Evolutionary conservation across 306 rosid species (phyloP).

Genomic region (Trichosanthes truncata): DNA sequence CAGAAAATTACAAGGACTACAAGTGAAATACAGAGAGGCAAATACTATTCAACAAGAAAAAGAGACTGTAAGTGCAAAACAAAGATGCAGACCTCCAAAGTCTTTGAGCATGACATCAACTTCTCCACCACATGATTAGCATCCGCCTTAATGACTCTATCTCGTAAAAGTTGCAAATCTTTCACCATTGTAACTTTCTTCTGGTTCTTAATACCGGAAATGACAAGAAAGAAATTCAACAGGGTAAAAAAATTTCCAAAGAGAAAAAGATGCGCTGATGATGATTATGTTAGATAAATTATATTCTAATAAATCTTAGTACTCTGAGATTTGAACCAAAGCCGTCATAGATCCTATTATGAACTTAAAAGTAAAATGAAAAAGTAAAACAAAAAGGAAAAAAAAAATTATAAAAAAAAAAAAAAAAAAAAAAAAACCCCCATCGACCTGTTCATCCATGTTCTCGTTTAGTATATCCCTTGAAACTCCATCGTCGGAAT

Average conservation of each 20-base stretch:
- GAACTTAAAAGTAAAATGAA: not conserved
- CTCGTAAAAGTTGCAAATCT: constrained; percentile 35
- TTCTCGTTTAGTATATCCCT: constrained; percentile 7
- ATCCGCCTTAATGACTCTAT: constrained; percentile 38
- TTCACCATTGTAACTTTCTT: constrained; percentile 27
- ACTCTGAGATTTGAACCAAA: not conserved
- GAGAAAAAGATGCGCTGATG: not conserved
- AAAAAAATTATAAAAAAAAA: not conserved
- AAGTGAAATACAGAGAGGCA: not conserved
- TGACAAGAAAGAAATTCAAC: not conserved
- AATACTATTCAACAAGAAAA: not conserved
- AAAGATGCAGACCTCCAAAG: constrained; percentile 47
- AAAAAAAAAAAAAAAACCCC: not conserved
- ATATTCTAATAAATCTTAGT: not conserved
- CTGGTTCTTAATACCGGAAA: constrained; percentile 23
- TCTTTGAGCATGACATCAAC: constrained; percentile 27
- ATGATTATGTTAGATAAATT: not conserved
- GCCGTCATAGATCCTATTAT: not conserved
- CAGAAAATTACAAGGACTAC: not conserved
- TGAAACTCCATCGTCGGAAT: constrained; percentile 11
- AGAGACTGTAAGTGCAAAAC: not conserved
- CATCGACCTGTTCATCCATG: constrained; percentile 46
- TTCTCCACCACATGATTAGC: constrained; percentile 36
- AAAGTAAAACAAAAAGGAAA: not conserved
- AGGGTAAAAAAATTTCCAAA: not conserved